phyloP scores from a whole-genome alignment of 2,329 filamentous ascomycete species.

The Sporothrix pseudoabietina region DNA sequence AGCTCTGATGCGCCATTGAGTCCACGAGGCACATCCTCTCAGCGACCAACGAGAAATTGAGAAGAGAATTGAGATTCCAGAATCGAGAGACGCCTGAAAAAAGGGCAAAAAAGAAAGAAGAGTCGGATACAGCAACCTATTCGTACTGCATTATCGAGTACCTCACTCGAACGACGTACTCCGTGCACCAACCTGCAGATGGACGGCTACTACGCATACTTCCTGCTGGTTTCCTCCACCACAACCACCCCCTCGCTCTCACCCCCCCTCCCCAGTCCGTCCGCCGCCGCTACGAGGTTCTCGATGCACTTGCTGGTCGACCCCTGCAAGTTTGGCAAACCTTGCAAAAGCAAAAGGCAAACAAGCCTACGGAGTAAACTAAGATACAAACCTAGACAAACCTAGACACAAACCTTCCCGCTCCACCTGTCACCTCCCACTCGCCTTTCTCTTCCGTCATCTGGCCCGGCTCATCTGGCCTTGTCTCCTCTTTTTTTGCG shows the following conservation, averaged over 20 bases:
- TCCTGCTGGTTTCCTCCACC: not conserved
- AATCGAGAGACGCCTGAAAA: not conserved
- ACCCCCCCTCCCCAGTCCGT: not conserved
- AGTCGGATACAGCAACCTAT: no score
- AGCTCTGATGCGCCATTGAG: slow-evolving; percentile 22
- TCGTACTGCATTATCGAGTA: not conserved
- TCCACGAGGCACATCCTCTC: slow-evolving; percentile 19
- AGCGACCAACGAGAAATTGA: not conserved
- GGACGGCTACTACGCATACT: not conserved
- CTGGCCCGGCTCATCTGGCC: slow-evolving; percentile 10
- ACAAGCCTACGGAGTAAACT: not conserved
- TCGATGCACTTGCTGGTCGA: slow-evolving; percentile 15
- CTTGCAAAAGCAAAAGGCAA: slow-evolving; percentile 11
- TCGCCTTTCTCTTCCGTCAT: slow-evolving; percentile 23
- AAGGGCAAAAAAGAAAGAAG: not conserved
- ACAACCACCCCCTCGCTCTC: not conserved
- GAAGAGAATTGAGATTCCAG: not conserved
- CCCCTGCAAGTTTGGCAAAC: slow-evolving; percentile 17
- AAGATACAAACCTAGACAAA: not conserved
- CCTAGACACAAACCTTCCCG: not conserved
- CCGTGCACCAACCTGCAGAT: not conserved
- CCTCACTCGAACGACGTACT: not conserved
- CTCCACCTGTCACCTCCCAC: slow-evolving; percentile 21
- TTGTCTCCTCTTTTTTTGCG: slow-evolving; percentile 1
- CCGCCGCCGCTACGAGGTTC: slow-evolving; percentile 23